A percentile compares a stretch with the other conserved stretches of the same genome.
Conservation (phyloP, 2,329 filamentous ascomycete species). For the Alternaria postmessia region DNA sequence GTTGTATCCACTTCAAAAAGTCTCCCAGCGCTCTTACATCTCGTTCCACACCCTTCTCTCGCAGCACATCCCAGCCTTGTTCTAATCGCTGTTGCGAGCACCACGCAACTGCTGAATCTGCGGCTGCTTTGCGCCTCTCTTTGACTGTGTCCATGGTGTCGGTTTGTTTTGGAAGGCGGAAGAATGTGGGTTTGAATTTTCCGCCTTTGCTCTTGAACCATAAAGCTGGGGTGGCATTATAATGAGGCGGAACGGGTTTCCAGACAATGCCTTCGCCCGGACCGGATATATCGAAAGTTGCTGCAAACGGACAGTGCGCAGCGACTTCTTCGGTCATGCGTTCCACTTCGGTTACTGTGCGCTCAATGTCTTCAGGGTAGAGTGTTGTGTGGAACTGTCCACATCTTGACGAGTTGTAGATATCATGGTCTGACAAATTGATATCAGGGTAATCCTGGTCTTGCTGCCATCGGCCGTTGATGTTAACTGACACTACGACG, state of each 20-base stretch:
- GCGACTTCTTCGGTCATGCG: not conserved
- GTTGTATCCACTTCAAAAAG: constrained; percentile 39
- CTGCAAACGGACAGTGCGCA: not conserved
- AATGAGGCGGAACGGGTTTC: not conserved
- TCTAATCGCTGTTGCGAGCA: constrained; percentile 32
- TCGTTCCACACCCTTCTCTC: constrained; percentile 21
- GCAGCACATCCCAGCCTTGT: constrained; percentile 38
- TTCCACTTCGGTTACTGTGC: not conserved
- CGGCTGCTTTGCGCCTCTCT: constrained; percentile 24
- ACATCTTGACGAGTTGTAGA: not conserved
- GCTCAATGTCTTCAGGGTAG: not conserved
- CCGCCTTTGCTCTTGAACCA: constrained; percentile 25
- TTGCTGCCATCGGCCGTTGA: constrained; percentile 39
- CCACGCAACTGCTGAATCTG: constrained; percentile 26
- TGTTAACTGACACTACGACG: constrained; percentile 38
- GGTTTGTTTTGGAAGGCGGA: constrained; percentile 25
- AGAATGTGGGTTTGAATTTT: constrained; percentile 35
- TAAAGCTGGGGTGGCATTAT: not conserved
- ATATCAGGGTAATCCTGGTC: not conserved
- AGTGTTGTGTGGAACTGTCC: not conserved
- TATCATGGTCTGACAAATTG: not conserved
- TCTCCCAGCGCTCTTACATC: constrained; percentile 24
- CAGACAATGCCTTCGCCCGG: constrained; percentile 3
- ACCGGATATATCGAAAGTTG: not conserved
- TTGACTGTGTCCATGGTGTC: constrained; percentile 2